Evolutionary conservation across 2,329 filamentous ascomycete genomes (phyloP).

Genomic region (Fusarium bulbicola): DNA sequence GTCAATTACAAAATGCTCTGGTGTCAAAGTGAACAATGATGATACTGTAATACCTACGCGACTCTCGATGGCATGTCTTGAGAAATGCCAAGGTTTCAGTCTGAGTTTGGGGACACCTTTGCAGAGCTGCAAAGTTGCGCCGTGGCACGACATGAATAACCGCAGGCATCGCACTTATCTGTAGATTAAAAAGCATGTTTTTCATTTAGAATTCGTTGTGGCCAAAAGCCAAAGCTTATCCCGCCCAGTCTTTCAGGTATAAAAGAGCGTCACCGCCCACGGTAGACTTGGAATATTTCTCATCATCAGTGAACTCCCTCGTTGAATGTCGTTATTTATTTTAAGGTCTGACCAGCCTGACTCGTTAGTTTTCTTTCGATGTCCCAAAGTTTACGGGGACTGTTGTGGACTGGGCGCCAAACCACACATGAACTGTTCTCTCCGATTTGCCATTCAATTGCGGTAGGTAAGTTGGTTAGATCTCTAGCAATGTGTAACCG

Average conservation of each 20-base stretch:
- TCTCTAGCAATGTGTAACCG: too few relatives aligned
- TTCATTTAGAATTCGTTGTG: fast-evolving
- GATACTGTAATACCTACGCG: background rate
- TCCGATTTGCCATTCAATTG: too few relatives aligned
- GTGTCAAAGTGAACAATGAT: background rate
- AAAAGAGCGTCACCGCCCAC: fast-evolving
- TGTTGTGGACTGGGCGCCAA: fast-evolving
- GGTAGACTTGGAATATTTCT: fast-evolving
- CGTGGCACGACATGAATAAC: fast-evolving
- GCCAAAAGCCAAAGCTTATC: background rate
- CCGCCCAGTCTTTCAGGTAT: fast-evolving
- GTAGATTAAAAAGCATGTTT: fast-evolving
- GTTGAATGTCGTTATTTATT: too few relatives aligned
- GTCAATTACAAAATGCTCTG: fast-evolving
- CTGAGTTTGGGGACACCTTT: background rate
- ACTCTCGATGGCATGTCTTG: background rate
- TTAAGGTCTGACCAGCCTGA: background rate
- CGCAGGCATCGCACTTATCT: fast-evolving
- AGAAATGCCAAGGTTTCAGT: background rate
- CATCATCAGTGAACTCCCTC: too few relatives aligned
- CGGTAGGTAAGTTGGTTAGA: too few relatives aligned
- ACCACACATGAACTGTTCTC: too few relatives aligned
- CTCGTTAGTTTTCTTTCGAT: background rate
- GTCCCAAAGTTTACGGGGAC: fast-evolving
- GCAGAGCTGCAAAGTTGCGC: fast-evolving